phyloP scores from a whole-genome alignment of 2,329 filamentous ascomycete genomes.

The Polychaeton citri region DNA sequence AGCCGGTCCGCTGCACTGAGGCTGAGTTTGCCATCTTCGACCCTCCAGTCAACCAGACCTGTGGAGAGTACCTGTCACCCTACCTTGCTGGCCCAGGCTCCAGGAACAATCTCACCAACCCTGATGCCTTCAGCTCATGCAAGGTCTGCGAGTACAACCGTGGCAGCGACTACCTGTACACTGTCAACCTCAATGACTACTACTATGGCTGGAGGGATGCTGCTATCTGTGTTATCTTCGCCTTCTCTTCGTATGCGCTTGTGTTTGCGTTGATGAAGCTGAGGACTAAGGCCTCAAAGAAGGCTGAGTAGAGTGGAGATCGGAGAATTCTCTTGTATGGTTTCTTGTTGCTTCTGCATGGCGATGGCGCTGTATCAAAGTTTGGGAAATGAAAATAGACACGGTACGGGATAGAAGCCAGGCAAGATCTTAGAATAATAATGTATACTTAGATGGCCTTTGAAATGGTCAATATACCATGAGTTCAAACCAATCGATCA shows the following conservation, averaged over 20 bases:
- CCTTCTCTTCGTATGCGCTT: constrained; percentile 35
- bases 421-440: no score
- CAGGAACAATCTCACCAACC: constrained; percentile 42
- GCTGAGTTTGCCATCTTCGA: constrained; percentile 55
- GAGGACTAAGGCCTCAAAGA: constrained; percentile 28
- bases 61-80: constrained; percentile 52
- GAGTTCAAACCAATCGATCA: no score
- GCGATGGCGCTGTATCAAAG: no score
- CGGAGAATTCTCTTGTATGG: no score
- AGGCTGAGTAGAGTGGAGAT: constrained; percentile 25
- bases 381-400: no score
- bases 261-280: constrained; percentile 31
- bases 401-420: no score
- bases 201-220: constrained; percentile 53
- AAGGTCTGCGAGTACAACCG: constrained; percentile 44
- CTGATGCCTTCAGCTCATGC: constrained; percentile 42
- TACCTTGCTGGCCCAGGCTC: constrained; percentile 41
- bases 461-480: no score
- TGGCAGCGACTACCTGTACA: constrained; percentile 39
- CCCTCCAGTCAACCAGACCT: constrained; percentile 52
- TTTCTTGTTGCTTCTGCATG: no score
- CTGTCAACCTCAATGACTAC: constrained; percentile 29
- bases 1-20: constrained; percentile 45
- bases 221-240: constrained; percentile 45
- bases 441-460: no score